Percentiles rank a stretch among this genome's conserved stretches.
phyloP scores from a whole-genome alignment of 1,284 basidiomycete species.

The Meira miltonrushii region DNA sequence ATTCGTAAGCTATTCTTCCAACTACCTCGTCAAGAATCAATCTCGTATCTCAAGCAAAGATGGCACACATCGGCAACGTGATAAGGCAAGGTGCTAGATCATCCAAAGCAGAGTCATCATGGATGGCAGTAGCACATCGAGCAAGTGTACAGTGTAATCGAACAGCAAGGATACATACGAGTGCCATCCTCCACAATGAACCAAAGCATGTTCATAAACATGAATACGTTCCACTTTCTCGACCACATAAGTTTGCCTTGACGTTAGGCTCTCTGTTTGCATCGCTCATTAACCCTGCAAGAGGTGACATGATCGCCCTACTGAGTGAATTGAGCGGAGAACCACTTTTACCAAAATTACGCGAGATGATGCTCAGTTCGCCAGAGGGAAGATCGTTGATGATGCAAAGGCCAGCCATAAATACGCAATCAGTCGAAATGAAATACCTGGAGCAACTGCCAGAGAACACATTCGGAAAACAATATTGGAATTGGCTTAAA shows the following conservation, averaged over 20 bases:
- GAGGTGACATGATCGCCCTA: slow-evolving; percentile 87
- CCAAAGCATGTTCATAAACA: slow-evolving; percentile 6
- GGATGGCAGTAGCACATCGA: too few species aligned
- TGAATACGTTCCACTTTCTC: slow-evolving; percentile 13
- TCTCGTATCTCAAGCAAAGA: too few species aligned
- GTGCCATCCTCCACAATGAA: too few species aligned
- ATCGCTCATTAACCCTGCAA: slow-evolving; percentile 72
- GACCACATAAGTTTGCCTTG: slow-evolving; percentile 58
- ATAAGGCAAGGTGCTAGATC: too few species aligned
- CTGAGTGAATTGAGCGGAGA: slow-evolving; percentile 84
- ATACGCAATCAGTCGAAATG: slow-evolving; percentile 72
- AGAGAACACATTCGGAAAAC: slow-evolving; percentile 76
- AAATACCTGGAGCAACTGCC: slow-evolving; percentile 63
- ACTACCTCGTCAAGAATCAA: too few species aligned
- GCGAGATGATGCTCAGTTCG: slow-evolving; percentile 72
- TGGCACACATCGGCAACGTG: too few species aligned
- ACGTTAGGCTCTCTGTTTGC: slow-evolving; percentile 79
- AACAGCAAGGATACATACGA: too few species aligned
- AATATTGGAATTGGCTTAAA: slow-evolving; percentile 86
- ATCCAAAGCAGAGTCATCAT: too few species aligned
- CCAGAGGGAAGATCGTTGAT: slow-evolving; percentile 63
- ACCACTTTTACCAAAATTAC: slow-evolving; percentile 70
- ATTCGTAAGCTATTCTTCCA: too few species aligned
- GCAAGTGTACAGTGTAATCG: too few species aligned
- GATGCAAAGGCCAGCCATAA: slow-evolving; percentile 75